phyloP scores from a whole-genome alignment of 176 grass and related monocot species.

The Carex pumila region DNA sequence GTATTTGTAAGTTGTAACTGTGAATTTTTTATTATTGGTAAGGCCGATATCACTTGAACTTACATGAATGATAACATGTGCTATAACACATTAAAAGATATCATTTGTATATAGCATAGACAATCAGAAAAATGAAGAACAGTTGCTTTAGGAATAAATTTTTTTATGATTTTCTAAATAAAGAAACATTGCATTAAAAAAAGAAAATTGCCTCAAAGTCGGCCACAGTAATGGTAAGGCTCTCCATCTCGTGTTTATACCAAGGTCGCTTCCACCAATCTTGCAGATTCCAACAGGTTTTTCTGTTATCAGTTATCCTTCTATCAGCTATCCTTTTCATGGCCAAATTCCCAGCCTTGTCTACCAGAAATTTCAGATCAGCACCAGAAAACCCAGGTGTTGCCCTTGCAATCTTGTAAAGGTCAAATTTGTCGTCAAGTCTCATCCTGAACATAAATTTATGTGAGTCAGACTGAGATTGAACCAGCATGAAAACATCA shows the following conservation, averaged over 20 bases:
- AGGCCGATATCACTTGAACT: not conserved
- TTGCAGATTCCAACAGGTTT: not conserved
- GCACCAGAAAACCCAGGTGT: slow-evolving; percentile 89
- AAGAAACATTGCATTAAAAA: not conserved
- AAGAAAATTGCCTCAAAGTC: slow-evolving; percentile 58
- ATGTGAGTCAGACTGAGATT: not conserved
- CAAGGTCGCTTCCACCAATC: slow-evolving; percentile 78
- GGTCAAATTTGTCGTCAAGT: slow-evolving; percentile 61
- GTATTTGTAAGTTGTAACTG: too few species aligned
- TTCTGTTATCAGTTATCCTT: slow-evolving; percentile 60
- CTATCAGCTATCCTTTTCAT: slow-evolving; percentile 72
- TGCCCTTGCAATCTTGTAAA: slow-evolving; percentile 64
- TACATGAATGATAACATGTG: too few species aligned
- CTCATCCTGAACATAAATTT: slow-evolving; percentile 20
- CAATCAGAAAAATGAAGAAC: not conserved
- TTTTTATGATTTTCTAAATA: not conserved
- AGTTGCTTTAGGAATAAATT: not conserved
- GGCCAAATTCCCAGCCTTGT: slow-evolving; percentile 79
- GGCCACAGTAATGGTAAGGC: slow-evolving; percentile 52
- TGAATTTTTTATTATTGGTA: not conserved
- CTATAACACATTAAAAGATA: too few species aligned
- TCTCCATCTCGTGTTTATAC: slow-evolving; percentile 43
- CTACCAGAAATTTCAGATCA: slow-evolving; percentile 66
- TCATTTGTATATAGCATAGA: too few species aligned
- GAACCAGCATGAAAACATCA: not conserved